Conservation (phyloP, 148 eudicot species). For the Silene conica region DNA sequence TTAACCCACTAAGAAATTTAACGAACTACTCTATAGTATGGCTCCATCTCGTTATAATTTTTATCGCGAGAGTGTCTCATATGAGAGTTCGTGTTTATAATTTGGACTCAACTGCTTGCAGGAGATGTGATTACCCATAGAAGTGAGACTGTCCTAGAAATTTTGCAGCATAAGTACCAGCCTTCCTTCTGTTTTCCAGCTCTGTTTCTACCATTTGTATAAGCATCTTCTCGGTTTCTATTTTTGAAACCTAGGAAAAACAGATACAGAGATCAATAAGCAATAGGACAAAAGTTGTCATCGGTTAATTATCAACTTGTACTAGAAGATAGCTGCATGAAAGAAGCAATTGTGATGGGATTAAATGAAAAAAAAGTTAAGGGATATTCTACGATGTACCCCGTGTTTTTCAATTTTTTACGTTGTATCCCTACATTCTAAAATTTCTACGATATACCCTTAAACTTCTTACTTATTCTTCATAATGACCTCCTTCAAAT, state of each 20-base stretch:
- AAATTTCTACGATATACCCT: too few relatives aligned
- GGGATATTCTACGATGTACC: too few relatives aligned
- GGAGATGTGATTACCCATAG: constrained; percentile 55
- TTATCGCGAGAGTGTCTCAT: not conserved
- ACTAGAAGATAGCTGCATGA: not conserved
- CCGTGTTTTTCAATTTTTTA: too few relatives aligned
- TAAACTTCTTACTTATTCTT: too few relatives aligned
- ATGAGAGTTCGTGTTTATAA: not conserved
- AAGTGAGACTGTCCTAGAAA: constrained; percentile 96
- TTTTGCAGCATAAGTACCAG: constrained; percentile 46
- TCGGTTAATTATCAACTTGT: not conserved
- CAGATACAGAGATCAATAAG: not conserved
- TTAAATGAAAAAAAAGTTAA: not conserved
- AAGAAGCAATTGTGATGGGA: not conserved
- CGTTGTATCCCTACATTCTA: too few relatives aligned
- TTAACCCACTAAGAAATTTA: too few relatives aligned
- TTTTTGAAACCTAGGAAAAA: constrained; percentile 74
- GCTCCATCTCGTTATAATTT: not conserved
- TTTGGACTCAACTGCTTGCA: not conserved
- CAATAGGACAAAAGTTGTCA: not conserved
- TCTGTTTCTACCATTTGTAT: constrained; percentile 98
- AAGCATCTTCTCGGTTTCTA: constrained; percentile 97
- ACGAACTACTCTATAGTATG: not conserved
- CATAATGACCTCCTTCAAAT: too few relatives aligned
- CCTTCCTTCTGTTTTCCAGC: constrained; percentile 63